A percentile compares a stretch with the other conserved stretches of the same genome.
Evolutionary conservation across 2,329 filamentous ascomycete genomes (phyloP).

Genomic region (Nigrospora sphaerica): DNA sequence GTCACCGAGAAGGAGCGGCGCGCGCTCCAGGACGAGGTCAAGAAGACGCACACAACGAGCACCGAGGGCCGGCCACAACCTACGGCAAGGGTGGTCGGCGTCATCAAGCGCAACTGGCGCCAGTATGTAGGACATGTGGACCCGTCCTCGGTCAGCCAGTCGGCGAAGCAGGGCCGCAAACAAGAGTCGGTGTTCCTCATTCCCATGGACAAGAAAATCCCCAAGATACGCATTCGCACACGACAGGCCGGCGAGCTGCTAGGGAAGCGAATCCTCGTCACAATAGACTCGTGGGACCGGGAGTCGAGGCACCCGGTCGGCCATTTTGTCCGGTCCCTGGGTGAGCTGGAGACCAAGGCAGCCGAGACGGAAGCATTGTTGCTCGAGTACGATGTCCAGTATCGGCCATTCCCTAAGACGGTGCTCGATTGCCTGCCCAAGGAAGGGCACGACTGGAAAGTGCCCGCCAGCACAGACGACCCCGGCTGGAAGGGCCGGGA

Average conservation of each 20-base stretch:
- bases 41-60: constrained; percentile 69
- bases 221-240: constrained; percentile 90
- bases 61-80: constrained; percentile 77
- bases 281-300: constrained; percentile 91
- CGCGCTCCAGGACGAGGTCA: constrained; percentile 86
- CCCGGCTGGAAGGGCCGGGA: constrained; percentile 80
- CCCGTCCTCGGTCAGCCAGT: constrained; percentile 70
- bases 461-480: constrained; percentile 72
- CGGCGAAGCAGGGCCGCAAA: constrained; percentile 68
- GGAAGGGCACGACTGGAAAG: constrained; percentile 91
- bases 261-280: constrained; percentile 85
- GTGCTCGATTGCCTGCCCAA: constrained; percentile 87
- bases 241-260: constrained; percentile 82
- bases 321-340: constrained; percentile 87
- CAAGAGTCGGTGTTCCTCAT: constrained; percentile 93
- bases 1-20: constrained; percentile 82
- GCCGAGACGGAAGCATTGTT: constrained; percentile 93
- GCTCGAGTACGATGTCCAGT: constrained; percentile 95
- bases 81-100: constrained; percentile 84
- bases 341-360: constrained; percentile 92
- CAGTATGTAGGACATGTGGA: constrained; percentile 97
- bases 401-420: constrained; percentile 91
- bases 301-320: constrained; percentile 89
- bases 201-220: constrained; percentile 96
- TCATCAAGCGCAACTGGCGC: constrained; percentile 94